These are phyloP conservation scores for Lachnum nothofagi DNA, from an alignment of 2,329 filamentous ascomycete genomes.

Conservation along the genomic window DNA sequence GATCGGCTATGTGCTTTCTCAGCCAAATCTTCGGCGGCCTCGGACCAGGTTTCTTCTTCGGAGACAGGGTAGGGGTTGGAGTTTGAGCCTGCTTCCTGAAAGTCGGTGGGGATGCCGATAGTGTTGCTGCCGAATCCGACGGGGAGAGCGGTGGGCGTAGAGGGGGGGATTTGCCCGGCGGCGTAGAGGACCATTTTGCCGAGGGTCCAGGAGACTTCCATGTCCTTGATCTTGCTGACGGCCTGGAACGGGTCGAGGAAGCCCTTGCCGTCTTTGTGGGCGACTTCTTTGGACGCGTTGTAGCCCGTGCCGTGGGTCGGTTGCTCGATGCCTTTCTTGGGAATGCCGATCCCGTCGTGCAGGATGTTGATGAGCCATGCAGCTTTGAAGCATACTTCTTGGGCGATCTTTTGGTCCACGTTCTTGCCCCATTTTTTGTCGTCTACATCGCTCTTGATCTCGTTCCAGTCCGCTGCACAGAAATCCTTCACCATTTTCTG, in stretches of 20 bases:
- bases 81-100: conserved; percentile 71
- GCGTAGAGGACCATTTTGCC: conserved; percentile 96
- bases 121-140: conserved; percentile 90
- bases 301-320: conserved; percentile 39
- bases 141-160: conserved; percentile 58
- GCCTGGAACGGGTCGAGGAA: conserved; percentile 85
- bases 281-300: conserved; percentile 68
- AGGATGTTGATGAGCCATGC: conserved; percentile 97
- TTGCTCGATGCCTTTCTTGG: conserved; percentile 54
- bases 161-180: conserved; percentile 74
- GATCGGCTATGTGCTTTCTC: conserved; percentile 61
- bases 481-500: conserved; percentile 80
- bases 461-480: conserved; percentile 76
- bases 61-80: conserved; percentile 31
- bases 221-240: conserved; percentile 82
- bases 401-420: conserved; percentile 65
- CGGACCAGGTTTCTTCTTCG: conserved; percentile 54
- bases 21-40: conserved; percentile 54
- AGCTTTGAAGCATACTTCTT: conserved; percentile 93
- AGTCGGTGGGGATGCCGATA: conserved; percentile 62
- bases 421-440: conserved; percentile 70
- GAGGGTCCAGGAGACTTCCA: conserved; percentile 94
- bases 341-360: conserved; percentile 92
- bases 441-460: conserved; percentile 63
- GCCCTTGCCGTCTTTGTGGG: conserved; percentile 66